Conservation (phyloP, 441 rosid species). For the Syzygium malaccense region DNA sequence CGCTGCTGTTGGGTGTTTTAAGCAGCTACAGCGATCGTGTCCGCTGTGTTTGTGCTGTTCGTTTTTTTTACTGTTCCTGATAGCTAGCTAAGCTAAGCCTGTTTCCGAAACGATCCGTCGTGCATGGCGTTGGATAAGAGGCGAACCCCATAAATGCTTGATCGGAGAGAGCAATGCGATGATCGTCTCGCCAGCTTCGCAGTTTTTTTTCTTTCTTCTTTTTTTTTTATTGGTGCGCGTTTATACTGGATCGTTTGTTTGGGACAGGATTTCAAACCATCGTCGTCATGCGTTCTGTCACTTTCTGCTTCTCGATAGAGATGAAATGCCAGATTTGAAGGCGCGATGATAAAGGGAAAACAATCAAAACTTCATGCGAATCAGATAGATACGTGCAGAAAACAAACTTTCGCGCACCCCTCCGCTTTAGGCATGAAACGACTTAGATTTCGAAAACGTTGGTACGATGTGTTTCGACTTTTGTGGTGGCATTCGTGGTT, state of each 20-base stretch:
- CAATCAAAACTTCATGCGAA: neutral
- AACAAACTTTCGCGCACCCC: no score
- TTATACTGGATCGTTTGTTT: neutral
- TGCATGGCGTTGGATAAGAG: neutral
- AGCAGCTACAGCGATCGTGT: neutral
- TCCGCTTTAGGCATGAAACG: no score
- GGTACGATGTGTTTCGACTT: neutral
- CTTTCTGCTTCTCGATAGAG: neutral
- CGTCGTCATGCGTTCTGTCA: neutral
- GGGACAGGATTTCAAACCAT: neutral
- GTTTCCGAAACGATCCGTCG: neutral
- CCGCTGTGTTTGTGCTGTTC: neutral
- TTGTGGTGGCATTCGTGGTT: no score
- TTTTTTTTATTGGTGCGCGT: neutral
- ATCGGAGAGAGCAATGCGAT: neutral
- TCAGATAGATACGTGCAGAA: no score
- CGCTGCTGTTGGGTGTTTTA: neutral
- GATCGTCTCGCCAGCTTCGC: neutral
- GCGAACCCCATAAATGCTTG: neutral
- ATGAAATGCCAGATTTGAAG: neutral
- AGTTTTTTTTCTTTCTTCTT: neutral
- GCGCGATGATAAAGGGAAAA: neutral
- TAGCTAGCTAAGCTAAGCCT: neutral
- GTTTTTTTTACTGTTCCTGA: neutral
- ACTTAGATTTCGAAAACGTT: no score